These are phyloP conservation scores for Candida germanica DNA, from an alignment of 805 yeast species.

Conservation along the genomic window DNA sequence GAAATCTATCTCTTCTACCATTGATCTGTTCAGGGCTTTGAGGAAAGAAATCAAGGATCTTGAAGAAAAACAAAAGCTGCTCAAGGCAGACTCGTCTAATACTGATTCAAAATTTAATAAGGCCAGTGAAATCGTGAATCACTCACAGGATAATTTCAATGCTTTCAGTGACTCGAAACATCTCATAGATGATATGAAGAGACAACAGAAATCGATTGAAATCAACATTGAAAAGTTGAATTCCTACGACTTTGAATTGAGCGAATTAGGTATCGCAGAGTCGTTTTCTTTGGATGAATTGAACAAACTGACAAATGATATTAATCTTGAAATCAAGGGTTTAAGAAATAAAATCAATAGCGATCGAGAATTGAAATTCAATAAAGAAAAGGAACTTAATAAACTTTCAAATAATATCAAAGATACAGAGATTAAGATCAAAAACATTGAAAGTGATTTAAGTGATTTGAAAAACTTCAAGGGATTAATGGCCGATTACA, in stretches of 20 bases:
- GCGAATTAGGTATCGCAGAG: slow-evolving; percentile 29
- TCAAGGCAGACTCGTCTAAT: background rate
- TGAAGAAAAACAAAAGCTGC: background rate
- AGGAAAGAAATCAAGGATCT: slow-evolving; percentile 12
- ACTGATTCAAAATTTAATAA: background rate
- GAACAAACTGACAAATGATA: slow-evolving; percentile 40
- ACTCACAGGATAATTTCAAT: background rate
- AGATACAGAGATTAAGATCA: slow-evolving; percentile 51
- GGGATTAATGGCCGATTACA: slow-evolving; percentile 6
- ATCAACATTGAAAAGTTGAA: slow-evolving; percentile 26
- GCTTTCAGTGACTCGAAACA: slow-evolving; percentile 3
- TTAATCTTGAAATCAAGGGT: slow-evolving; percentile 36
- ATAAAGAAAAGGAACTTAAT: slow-evolving; percentile 40
- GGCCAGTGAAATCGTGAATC: background rate
- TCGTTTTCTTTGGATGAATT: slow-evolving; percentile 42
- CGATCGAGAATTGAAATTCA: slow-evolving; percentile 42
- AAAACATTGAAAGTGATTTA: slow-evolving; percentile 50
- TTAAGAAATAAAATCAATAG: slow-evolving; percentile 33
- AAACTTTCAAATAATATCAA: slow-evolving; percentile 49
- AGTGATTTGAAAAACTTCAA: slow-evolving; percentile 31
- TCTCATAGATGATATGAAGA: slow-evolving; percentile 16
- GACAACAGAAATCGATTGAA: slow-evolving; percentile 31
- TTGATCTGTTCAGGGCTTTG: slow-evolving; percentile 25
- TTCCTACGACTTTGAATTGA: slow-evolving; percentile 27
- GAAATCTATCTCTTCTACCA: slow-evolving; percentile 27